Evolutionary conservation across 2,329 filamentous ascomycete genomes (phyloP).

Genomic region (Penicillium sp.): DNA sequence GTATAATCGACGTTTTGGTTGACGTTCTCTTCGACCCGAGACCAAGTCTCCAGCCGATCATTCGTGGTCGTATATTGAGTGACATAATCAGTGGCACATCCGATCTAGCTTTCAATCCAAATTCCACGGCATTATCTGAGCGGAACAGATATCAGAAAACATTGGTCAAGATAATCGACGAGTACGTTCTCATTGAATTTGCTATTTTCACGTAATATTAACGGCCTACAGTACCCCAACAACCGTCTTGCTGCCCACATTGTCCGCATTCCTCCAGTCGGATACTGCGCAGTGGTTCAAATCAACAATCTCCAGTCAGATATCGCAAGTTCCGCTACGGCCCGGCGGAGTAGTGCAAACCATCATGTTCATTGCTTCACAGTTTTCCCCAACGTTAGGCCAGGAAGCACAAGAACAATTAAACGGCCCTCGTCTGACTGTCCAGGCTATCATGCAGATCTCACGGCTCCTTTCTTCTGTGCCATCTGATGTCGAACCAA

Average conservation of each 20-base stretch:
- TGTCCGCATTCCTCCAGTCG: slow-evolving; percentile 33
- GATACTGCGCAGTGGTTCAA: slow-evolving; percentile 35
- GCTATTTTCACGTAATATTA: slow-evolving; percentile 4
- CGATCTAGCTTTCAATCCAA: slow-evolving; percentile 35
- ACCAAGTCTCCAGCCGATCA: slow-evolving; percentile 33
- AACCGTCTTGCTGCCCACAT: slow-evolving; percentile 27
- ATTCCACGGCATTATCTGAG: slow-evolving; percentile 11
- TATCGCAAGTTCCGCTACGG: slow-evolving; percentile 36
- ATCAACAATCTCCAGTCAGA: slow-evolving; percentile 26
- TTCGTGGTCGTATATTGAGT: slow-evolving; percentile 34
- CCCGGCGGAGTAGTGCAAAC: slow-evolving; percentile 36
- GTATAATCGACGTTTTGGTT: slow-evolving; percentile 24
- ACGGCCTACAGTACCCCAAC: slow-evolving; percentile 30
- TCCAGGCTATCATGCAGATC: slow-evolving; percentile 39
- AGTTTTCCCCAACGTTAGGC: slow-evolving; percentile 35
- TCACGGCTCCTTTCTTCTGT: slow-evolving; percentile 37
- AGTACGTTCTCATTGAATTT: slow-evolving; percentile 20
- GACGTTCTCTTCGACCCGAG: slow-evolving; percentile 27
- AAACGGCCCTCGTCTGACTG: slow-evolving; percentile 34
- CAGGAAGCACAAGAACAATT: slow-evolving; percentile 26
- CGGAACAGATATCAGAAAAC: slow-evolving; percentile 16
- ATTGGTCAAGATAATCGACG: slow-evolving; percentile 27
- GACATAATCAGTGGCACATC: slow-evolving; percentile 35
- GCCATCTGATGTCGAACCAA: slow-evolving; percentile 31
- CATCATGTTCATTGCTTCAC: slow-evolving; percentile 36